These are phyloP conservation scores for Candida manassasensis DNA, from an alignment of 805 yeast genomes.

Conservation along the genomic window DNA sequence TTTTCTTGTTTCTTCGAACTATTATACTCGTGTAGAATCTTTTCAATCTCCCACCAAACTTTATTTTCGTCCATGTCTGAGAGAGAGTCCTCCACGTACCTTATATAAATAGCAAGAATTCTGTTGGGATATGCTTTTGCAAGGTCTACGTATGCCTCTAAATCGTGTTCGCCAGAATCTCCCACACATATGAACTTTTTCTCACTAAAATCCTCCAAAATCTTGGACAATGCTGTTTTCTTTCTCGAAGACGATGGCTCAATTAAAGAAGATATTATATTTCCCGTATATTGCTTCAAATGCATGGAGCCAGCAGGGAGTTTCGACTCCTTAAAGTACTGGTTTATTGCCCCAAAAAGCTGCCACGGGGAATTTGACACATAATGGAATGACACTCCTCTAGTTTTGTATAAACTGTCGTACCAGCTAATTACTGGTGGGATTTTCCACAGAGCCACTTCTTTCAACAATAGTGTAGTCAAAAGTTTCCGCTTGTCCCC, in stretches of 20 bases:
- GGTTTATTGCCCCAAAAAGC: conserved; percentile 55
- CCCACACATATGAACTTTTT: conserved; percentile 84
- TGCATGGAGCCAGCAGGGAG: conserved; percentile 83
- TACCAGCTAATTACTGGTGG: conserved; percentile 77
- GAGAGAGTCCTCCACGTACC: conserved; percentile 69
- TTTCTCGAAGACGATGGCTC: conserved; percentile 87
- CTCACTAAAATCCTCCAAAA: conserved; percentile 68
- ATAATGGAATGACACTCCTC: conserved; percentile 71
- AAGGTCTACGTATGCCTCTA: conserved; percentile 81
- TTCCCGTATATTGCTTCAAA: conserved; percentile 83
- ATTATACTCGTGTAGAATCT: conserved; percentile 16
- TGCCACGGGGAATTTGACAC: conserved; percentile 97
- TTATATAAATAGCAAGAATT: conserved; percentile 69
- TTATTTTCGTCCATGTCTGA: conserved; percentile 46
- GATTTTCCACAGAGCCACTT: conserved; percentile 62
- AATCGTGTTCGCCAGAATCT: conserved; percentile 92
- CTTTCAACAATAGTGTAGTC: conserved; percentile 68
- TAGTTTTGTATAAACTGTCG: conserved; percentile 36
- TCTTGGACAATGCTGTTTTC: conserved; percentile 54
- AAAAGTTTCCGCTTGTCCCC: conserved; percentile 83
- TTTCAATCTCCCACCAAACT: conserved; percentile 18
- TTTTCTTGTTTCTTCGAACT: conserved; percentile 10
- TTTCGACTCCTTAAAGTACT: conserved; percentile 49
- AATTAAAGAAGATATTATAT: conserved; percentile 71
- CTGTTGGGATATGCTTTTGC: conserved; percentile 59